Base-by-base conservation (phyloP, 768 basidiomycete genomes). In the Phylloporus sp. region DNA sequence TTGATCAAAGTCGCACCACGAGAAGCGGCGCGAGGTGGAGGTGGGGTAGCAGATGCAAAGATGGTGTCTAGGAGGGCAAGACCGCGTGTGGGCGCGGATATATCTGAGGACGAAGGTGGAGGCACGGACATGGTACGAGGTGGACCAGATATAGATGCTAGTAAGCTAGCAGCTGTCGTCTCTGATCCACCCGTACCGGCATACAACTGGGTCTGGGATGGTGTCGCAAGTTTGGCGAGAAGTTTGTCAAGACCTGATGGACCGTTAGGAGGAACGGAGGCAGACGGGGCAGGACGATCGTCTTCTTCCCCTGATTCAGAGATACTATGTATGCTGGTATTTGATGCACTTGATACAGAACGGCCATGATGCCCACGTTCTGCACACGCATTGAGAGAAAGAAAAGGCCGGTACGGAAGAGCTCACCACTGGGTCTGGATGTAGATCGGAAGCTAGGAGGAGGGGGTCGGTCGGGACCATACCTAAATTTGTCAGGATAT, bases 401-500 rank as follows among this genome's bases (percentile, higher is more conserved):
- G 28, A 20, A 15, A 6, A 9, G 5, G 15, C 26, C 4, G 20
- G 8, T 5, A 20, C 6, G 20, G 28, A 24, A 29, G 38, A 2
- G 45, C 61, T 48, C 52, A 68, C 65, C 61, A 47, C 66, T 69
- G 24, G 62, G 43, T 49, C 69, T 59, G 49, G 67, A 70, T 8
- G 47, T 45, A 3, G 67, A 69, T 52, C 69, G 69, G 39, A 68
- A 73, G 58, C 79, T 80, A 23, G 81, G 80, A 16, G 82, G 85
- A 5, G 85, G 85, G 6, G 80, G 83, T 28, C 77, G 72, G 55
- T 81, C 81, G 4, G 84, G 85, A 20, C 84, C 84, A 66, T 86
- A 88, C 52, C 79, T 76, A 61, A 74, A 88, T 51, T 86, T 75
- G 53, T 88, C 81, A 12, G 89, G 89, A 64, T 91, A 91, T 10